phyloP scores from a whole-genome alignment of 768 basidiomycete genomes.

The Panaeolus cyanescens region DNA sequence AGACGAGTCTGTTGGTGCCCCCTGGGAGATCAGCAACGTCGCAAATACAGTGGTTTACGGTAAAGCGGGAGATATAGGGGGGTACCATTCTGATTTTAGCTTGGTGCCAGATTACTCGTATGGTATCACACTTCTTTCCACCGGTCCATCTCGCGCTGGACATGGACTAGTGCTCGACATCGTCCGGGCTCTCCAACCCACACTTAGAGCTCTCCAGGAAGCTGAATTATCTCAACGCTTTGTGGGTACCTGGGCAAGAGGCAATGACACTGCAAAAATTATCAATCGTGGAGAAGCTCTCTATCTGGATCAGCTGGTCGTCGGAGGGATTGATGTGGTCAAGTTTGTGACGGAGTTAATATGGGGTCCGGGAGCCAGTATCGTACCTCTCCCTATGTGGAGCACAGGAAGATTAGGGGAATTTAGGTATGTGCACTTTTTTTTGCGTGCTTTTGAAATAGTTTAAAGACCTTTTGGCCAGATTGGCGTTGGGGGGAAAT shows the following conservation, averaged over 20 bases:
- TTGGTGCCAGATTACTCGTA: slow-evolving; percentile 41
- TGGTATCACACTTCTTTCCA: slow-evolving; percentile 41
- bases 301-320: slow-evolving; percentile 29
- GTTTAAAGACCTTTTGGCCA: not conserved
- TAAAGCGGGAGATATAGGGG: slow-evolving; percentile 39
- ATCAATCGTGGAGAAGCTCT: slow-evolving; percentile 18
- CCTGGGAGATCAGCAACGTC: slow-evolving; percentile 43
- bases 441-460: not conserved
- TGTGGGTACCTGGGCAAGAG: slow-evolving; percentile 35
- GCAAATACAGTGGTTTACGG: slow-evolving; percentile 29
- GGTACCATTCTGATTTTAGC: slow-evolving; percentile 40
- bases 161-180: slow-evolving; percentile 31
- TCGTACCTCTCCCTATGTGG: slow-evolving; percentile 30
- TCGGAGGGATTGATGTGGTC: slow-evolving; percentile 39
- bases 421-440: slow-evolving; percentile 30
- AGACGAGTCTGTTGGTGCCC: slow-evolving; percentile 37
- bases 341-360: slow-evolving; percentile 17
- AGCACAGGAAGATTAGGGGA: slow-evolving; percentile 36
- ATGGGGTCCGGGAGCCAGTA: not conserved
- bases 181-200: slow-evolving; percentile 32
- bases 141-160: slow-evolving; percentile 35
- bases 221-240: slow-evolving; percentile 26
- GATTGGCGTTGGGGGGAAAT: slow-evolving; percentile 30
- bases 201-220: slow-evolving; percentile 31
- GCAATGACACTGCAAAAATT: slow-evolving; percentile 27